Evolutionary conservation across 345 rosid genomes (phyloP).

Genomic region (Theobroma cacao): DNA sequence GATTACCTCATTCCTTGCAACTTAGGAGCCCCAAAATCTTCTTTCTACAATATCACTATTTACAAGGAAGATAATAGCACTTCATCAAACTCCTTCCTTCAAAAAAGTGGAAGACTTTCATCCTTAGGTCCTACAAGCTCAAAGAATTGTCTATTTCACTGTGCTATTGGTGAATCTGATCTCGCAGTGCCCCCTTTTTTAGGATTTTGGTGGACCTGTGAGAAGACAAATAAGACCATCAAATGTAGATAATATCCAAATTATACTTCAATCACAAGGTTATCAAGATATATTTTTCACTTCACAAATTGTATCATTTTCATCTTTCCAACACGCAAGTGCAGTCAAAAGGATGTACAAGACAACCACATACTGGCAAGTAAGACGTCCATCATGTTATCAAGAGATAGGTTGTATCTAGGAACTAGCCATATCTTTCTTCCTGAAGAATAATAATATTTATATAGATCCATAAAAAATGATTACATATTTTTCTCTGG

Average conservation of each 20-base stretch:
- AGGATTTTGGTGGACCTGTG: constrained; percentile 12
- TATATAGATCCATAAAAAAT: neutral
- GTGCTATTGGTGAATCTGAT: neutral
- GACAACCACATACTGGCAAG: neutral
- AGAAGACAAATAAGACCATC: neutral
- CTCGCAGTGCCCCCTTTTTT: neutral
- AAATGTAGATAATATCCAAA: neutral
- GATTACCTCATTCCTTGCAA: neutral
- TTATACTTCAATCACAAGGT: neutral
- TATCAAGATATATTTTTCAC: neutral
- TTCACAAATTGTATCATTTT: neutral
- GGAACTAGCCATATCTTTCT: neutral
- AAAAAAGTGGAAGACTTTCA: neutral
- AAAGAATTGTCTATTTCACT: neutral
- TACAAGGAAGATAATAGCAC: neutral
- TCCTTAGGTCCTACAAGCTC: neutral
- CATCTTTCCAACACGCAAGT: neutral
- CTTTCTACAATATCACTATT: neutral
- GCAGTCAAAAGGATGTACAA: neutral
- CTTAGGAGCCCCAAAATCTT: neutral
- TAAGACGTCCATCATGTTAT: neutral
- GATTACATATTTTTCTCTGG: neutral
- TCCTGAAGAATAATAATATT: neutral
- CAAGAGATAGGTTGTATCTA: neutral
- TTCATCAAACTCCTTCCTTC: neutral